Evolutionary conservation across 2,329 filamentous ascomycete species (phyloP).

Genomic region (Thielaviopsis musarum): DNA sequence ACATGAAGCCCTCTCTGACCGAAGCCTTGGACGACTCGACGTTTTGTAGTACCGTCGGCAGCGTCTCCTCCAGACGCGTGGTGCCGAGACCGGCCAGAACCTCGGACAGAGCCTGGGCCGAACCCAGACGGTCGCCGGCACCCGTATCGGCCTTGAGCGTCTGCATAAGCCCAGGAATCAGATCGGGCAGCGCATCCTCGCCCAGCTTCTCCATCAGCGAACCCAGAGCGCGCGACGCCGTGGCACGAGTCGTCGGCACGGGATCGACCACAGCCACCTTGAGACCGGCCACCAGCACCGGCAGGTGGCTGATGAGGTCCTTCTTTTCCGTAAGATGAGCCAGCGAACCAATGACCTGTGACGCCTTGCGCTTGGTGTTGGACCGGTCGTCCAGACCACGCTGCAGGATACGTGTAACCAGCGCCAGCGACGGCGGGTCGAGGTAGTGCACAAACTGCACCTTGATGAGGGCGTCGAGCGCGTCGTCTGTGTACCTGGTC

Average conservation of each 20-base stretch:
- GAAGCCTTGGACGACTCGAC: slow-evolving; percentile 79
- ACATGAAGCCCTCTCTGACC: slow-evolving; percentile 98
- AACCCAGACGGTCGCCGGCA: slow-evolving; percentile 87
- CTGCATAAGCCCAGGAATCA: slow-evolving; percentile 94
- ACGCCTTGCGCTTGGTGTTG: slow-evolving; percentile 86
- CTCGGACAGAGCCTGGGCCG: slow-evolving; percentile 89
- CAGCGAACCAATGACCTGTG: slow-evolving; percentile 94
- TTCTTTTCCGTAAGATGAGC: slow-evolving; percentile 94
- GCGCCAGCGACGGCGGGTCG: slow-evolving; percentile 86
- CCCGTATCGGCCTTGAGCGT: slow-evolving; percentile 95
- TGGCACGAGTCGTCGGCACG: slow-evolving; percentile 88
- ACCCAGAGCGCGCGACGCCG: slow-evolving; percentile 85
- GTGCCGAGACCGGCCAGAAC: slow-evolving; percentile 92
- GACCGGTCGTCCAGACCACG: slow-evolving; percentile 82
- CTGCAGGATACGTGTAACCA: slow-evolving; percentile 90
- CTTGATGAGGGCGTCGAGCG: slow-evolving; percentile 85
- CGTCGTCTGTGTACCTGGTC: slow-evolving; percentile 91
- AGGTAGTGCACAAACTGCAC: slow-evolving; percentile 97
- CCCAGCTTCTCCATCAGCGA: slow-evolving; percentile 97
- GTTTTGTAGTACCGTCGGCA: slow-evolving; percentile 92
- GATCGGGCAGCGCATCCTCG: slow-evolving; percentile 88
- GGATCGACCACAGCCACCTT: slow-evolving; percentile 85
- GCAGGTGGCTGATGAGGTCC: slow-evolving; percentile 78
- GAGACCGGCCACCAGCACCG: slow-evolving; percentile 79
- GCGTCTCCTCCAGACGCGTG: slow-evolving; percentile 77